These are phyloP conservation scores for Paxillus ammoniavirescens DNA, from an alignment of 768 basidiomycete species.

Conservation along the genomic window DNA sequence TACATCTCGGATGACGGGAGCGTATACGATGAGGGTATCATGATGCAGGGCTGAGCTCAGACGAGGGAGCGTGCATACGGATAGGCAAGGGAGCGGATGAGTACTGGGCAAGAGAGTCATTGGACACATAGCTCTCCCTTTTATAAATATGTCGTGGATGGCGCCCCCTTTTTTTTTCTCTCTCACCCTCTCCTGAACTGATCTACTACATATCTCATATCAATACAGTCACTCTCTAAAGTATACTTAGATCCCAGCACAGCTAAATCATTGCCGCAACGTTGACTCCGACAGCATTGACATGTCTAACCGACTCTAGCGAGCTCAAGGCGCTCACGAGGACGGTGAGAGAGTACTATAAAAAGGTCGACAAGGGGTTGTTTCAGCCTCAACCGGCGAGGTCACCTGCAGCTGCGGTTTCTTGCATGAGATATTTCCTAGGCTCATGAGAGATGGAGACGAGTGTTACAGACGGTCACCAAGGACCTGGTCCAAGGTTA, in stretches of 20 bases:
- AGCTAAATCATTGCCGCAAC: not conserved
- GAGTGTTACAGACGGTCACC: not conserved
- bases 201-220: slow-evolving; percentile 3
- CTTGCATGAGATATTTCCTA: not conserved
- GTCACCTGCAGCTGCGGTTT: not conserved
- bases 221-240: not conserved
- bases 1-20: slow-evolving; percentile 50
- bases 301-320: no score
- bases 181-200: not conserved
- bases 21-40: slow-evolving; percentile 46
- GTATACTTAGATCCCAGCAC: slow-evolving; percentile 5
- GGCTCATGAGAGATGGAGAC: not conserved
- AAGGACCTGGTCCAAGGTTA: no score
- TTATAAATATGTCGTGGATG: slow-evolving; percentile 16
- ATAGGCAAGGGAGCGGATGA: not conserved
- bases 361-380: not conserved
- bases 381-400: no score
- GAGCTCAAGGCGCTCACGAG: no score
- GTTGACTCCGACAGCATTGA: no score
- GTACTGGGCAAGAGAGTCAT: not conserved
- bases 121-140: slow-evolving; percentile 8
- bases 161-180: not conserved
- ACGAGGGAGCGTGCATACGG: not conserved
- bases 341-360: not conserved
- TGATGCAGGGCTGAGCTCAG: slow-evolving; percentile 32